Evolutionary conservation across 2,329 filamentous ascomycete genomes (phyloP).

Genomic region (Drechslera avenae): DNA sequence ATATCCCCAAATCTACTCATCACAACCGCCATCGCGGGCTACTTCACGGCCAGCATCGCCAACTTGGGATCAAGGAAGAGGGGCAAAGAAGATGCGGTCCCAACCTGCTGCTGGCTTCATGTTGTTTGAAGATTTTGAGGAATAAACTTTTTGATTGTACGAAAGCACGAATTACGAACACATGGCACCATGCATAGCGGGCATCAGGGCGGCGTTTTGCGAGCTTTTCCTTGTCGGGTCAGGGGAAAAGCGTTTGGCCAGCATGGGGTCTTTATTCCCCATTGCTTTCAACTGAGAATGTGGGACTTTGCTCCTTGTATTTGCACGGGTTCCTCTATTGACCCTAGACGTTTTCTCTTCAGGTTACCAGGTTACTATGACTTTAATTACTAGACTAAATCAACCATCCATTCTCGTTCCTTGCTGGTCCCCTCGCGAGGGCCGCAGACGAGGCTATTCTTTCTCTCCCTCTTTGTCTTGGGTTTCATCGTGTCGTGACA

Average conservation of each 20-base stretch:
- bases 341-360: constrained; percentile 13
- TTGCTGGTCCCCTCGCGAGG: constrained; percentile 17
- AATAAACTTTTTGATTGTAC: constrained; percentile 15
- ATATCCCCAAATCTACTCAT: constrained; percentile 33
- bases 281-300: constrained; percentile 1
- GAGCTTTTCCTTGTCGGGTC: constrained; percentile 4
- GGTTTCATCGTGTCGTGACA: too few relatives aligned
- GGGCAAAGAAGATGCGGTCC: constrained; percentile 29
- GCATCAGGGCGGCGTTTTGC: constrained; percentile 24
- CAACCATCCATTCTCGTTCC: constrained; percentile 4
- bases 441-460: not conserved
- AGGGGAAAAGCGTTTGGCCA: constrained; percentile 10
- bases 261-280: not conserved
- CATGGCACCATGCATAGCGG: constrained; percentile 11
- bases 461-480: not conserved
- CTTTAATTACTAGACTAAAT: constrained; percentile 28
- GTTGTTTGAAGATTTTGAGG: constrained; percentile 25
- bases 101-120: constrained; percentile 20
- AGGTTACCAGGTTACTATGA: constrained; percentile 5
- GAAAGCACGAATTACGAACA: constrained; percentile 26
- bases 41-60: constrained; percentile 36
- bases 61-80: constrained; percentile 34
- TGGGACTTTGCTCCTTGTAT: not conserved
- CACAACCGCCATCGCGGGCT: constrained; percentile 33
- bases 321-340: not conserved